Percentiles rank a stretch among this genome's conserved stretches.
Conservation (phyloP, 768 basidiomycete genomes). For the Lactarius psammicola region DNA sequence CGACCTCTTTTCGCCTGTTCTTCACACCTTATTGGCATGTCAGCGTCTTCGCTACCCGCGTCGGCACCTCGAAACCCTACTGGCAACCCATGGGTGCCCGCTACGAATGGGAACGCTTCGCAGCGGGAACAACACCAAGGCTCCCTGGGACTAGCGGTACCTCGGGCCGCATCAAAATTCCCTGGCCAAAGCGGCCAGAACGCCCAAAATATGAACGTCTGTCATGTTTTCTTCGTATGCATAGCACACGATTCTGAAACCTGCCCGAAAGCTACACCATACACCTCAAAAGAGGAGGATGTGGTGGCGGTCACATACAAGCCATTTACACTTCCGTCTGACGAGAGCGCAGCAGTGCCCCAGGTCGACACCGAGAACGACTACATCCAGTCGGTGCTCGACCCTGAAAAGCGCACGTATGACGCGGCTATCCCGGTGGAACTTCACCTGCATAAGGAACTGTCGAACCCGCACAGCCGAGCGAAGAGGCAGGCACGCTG, state of each 20-base stretch:
- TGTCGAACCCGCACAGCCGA: conserved; percentile 78
- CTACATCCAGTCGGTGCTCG: conserved; percentile 53
- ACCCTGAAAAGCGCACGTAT: conserved; percentile 43
- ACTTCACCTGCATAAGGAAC: conserved; percentile 60
- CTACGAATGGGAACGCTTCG: conserved; percentile 73
- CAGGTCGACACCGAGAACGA: conserved; percentile 49
- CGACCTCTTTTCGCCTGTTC: not conserved
- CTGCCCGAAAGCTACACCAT: conserved; percentile 46
- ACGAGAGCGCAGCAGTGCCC: conserved; percentile 33
- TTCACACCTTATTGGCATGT: conserved; percentile 3
- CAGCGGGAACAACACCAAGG: conserved; percentile 59
- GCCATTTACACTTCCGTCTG: conserved; percentile 50
- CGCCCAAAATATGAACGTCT: conserved; percentile 46
- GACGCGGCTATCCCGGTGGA: conserved; percentile 62
- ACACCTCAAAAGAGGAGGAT: conserved; percentile 62
- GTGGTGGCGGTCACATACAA: conserved; percentile 71
- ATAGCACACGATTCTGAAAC: conserved; percentile 13
- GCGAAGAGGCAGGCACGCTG: conserved; percentile 80
- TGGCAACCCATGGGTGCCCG: conserved; percentile 56
- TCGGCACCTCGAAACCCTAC: conserved; percentile 57
- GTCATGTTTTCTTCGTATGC: conserved; percentile 26
- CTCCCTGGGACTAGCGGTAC: conserved; percentile 43
- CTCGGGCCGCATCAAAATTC: conserved; percentile 44
- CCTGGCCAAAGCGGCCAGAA: conserved; percentile 64
- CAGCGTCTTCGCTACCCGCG: conserved; percentile 76